phyloP scores from a whole-genome alignment of 495 filamentous ascomycete genomes.

The Tuber umbilicatum region DNA sequence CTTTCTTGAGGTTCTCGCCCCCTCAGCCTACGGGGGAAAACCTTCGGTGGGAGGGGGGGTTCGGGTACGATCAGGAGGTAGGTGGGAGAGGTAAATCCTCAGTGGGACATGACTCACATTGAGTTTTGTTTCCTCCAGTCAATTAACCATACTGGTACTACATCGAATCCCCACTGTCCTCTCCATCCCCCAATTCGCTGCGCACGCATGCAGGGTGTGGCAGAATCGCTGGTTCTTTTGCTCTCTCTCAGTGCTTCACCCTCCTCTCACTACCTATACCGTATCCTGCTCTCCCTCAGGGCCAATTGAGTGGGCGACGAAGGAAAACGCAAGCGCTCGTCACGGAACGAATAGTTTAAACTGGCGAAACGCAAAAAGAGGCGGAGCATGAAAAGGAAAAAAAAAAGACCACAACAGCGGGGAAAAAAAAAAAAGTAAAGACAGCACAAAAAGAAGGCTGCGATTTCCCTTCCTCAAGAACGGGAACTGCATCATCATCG shows the following conservation, averaged over 20 bases:
- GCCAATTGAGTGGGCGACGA: not conserved
- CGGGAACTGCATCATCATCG: conserved; percentile 3
- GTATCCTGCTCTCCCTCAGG: not conserved
- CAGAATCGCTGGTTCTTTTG: not conserved
- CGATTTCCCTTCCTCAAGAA: not conserved
- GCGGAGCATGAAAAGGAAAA: not conserved
- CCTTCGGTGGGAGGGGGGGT: not conserved
- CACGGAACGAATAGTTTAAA: not conserved
- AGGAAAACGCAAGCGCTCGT: not conserved
- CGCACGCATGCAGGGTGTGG: not conserved
- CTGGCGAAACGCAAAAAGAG: conserved; percentile 1
- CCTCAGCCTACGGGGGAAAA: not conserved
- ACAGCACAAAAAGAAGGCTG: conserved; percentile 1
- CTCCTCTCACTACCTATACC: not conserved
- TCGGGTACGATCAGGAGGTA: not conserved
- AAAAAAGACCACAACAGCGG: not conserved
- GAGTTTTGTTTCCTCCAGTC: not conserved
- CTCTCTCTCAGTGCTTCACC: not conserved
- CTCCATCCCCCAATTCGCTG: not conserved
- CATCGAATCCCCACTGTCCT: not conserved
- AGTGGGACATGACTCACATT: not conserved
- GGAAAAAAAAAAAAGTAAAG: not conserved
- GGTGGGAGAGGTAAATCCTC: not conserved
- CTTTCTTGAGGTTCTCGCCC: not conserved
- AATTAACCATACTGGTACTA: not conserved